Conservation (phyloP, 1,284 basidiomycete genomes). For the Laetiporus sulphureus region DNA sequence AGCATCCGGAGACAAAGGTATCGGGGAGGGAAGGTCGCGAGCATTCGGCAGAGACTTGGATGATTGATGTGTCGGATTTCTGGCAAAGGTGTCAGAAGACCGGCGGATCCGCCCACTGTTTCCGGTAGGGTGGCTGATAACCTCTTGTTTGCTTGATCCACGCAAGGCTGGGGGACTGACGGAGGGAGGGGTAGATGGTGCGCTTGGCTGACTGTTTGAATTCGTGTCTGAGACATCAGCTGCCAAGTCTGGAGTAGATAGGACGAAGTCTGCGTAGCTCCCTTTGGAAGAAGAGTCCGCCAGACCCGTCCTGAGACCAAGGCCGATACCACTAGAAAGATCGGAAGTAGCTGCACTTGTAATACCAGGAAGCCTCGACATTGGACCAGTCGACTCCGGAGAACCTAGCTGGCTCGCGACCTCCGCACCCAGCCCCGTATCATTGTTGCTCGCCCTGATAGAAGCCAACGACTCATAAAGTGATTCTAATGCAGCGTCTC, state of each 20-base stretch:
- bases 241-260: conserved; percentile 54
- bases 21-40: conserved; percentile 16
- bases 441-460: too few relatives aligned
- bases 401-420: too few relatives aligned
- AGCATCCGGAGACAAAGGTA: conserved; percentile 20
- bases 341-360: not conserved
- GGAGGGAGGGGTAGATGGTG: conserved; percentile 47
- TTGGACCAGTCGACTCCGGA: conserved; percentile 11
- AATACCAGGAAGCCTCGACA: conserved; percentile 14
- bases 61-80: conserved; percentile 18
- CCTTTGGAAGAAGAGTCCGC: conserved; percentile 18
- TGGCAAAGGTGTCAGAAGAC: conserved; percentile 8
- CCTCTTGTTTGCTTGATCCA: not conserved
- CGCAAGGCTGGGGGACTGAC: conserved; percentile 25
- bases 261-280: conserved; percentile 26
- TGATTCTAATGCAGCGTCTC: conserved; percentile 23
- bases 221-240: conserved; percentile 54
- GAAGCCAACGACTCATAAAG: too few relatives aligned
- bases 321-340: conserved; percentile 5
- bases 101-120: conserved; percentile 1
- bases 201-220: conserved; percentile 41
- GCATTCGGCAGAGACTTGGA: conserved; percentile 14
- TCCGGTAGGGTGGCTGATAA: not conserved
- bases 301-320: conserved; percentile 12
- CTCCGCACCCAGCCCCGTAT: too few relatives aligned